These are phyloP conservation scores for Gracilaria vermiculophylla DNA, from an alignment of 23 red algal species.

Conservation along the genomic window DNA sequence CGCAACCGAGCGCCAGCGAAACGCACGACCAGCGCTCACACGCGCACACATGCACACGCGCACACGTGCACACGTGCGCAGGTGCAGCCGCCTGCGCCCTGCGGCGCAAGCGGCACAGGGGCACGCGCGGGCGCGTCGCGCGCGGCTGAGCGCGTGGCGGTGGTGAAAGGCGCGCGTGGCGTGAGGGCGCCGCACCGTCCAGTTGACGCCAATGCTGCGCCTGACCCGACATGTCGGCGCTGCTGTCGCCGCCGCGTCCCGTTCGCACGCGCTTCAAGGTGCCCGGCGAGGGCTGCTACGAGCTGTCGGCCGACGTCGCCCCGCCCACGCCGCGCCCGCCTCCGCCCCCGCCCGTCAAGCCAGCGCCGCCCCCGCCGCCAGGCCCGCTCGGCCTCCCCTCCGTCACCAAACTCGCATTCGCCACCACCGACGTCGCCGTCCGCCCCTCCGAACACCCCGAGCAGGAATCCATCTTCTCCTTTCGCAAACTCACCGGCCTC, in stretches of 20 bases:
- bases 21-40: background rate
- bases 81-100: background rate
- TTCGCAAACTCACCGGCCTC: slow-evolving; percentile 56
- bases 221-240: slow-evolving; percentile 47
- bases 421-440: slow-evolving; percentile 40
- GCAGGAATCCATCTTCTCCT: slow-evolving; percentile 39
- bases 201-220: background rate
- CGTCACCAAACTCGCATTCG: slow-evolving; percentile 67
- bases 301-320: slow-evolving; percentile 48
- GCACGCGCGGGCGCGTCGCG: background rate
- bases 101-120: background rate
- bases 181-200: background rate
- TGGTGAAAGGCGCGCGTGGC: slow-evolving; percentile 7
- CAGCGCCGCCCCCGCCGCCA: background rate
- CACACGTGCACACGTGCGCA: background rate
- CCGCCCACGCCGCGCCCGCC: slow-evolving; percentile 35
- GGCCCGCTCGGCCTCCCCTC: slow-evolving; percentile 52
- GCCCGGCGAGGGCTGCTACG: slow-evolving; percentile 78
- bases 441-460: slow-evolving; percentile 19
- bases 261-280: slow-evolving; percentile 77
- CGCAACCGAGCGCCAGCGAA: background rate
- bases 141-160: slow-evolving; percentile 19
- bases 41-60: background rate
- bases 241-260: slow-evolving; percentile 65
- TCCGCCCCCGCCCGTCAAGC: slow-evolving; percentile 16